Conservation (phyloP, 2,329 filamentous ascomycete species). For the Trichoderma arundinaceum region DNA sequence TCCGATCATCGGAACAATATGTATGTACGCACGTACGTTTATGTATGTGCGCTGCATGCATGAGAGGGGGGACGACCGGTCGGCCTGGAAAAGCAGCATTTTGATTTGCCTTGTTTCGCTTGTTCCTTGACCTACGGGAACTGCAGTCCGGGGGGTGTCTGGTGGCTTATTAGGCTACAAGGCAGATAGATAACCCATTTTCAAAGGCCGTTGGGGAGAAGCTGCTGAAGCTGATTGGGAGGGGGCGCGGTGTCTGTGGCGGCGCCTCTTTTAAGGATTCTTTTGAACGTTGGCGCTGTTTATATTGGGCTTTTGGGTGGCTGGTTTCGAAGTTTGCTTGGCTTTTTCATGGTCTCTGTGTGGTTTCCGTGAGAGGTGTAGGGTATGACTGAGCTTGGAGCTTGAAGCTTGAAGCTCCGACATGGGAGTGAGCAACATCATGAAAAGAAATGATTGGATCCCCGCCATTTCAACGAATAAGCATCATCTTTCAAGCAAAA, state of each 20-base stretch:
- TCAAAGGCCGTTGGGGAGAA: not conserved
- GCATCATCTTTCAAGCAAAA: not conserved
- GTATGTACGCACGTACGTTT: not conserved
- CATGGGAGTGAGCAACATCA: not conserved
- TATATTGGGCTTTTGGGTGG: not conserved
- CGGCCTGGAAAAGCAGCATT: not conserved
- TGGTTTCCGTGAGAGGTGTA: not conserved
- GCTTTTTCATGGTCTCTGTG: not conserved
- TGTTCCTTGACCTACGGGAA: not conserved
- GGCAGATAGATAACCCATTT: constrained; percentile 13
- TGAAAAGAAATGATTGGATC: not conserved
- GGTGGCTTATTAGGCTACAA: too few relatives aligned
- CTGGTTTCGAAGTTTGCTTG: not conserved
- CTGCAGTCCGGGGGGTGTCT: too few relatives aligned
- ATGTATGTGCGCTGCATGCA: not conserved
- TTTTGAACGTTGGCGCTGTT: not conserved
- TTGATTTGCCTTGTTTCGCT: not conserved
- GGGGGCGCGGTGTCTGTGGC: constrained; percentile 4
- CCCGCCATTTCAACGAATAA: not conserved
- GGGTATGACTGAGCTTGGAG: not conserved
- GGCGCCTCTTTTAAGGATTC: constrained; percentile 25
- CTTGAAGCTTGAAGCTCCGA: not conserved
- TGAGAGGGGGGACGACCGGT: not conserved
- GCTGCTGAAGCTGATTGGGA: constrained; percentile 4
- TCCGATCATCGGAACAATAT: constrained; percentile 16